Evolutionary conservation across 352 stramenopile species (phyloP).

Genomic region (Phytophthora chlamydospora): DNA sequence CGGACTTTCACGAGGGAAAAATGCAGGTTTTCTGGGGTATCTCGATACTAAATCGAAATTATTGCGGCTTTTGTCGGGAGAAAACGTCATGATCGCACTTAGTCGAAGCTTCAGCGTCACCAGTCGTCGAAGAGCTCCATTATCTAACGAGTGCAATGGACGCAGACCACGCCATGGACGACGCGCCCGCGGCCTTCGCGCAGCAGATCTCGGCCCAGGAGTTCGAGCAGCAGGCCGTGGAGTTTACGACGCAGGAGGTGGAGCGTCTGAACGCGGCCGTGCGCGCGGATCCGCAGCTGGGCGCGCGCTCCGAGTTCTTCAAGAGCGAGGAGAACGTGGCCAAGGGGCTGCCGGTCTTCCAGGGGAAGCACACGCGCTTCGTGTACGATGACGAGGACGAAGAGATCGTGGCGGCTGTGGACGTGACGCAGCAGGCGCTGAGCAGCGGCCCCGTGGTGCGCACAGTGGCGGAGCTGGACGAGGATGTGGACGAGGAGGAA

Average conservation of each 20-base stretch:
- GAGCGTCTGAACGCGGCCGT: slow-evolving; percentile 69
- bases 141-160: slow-evolving; percentile 27
- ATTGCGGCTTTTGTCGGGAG: background rate
- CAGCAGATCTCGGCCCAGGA: slow-evolving; percentile 58
- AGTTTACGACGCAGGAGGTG: slow-evolving; percentile 70
- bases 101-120: slow-evolving; percentile 4
- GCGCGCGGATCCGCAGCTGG: slow-evolving; percentile 53
- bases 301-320: slow-evolving; percentile 66
- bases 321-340: slow-evolving; percentile 63
- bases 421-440: slow-evolving; percentile 66
- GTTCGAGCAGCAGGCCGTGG: slow-evolving; percentile 68
- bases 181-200: slow-evolving; percentile 24
- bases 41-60: background rate
- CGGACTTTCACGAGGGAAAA: slow-evolving; percentile 13
- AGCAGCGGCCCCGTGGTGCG: slow-evolving; percentile 56
- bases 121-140: slow-evolving; percentile 23
- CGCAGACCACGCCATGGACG: slow-evolving; percentile 34
- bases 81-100: background rate
- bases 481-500: slow-evolving; percentile 44
- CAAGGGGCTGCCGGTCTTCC: slow-evolving; percentile 70
- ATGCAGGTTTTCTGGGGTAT: slow-evolving; percentile 1
- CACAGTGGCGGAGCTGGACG: slow-evolving; percentile 65
- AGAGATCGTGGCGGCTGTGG: slow-evolving; percentile 66
- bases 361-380: slow-evolving; percentile 82
- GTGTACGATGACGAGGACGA: slow-evolving; percentile 80